Evolutionary conservation across 192 early-diverging fungal genomes (phyloP).

Genomic region (Entomortierella parvispora): DNA sequence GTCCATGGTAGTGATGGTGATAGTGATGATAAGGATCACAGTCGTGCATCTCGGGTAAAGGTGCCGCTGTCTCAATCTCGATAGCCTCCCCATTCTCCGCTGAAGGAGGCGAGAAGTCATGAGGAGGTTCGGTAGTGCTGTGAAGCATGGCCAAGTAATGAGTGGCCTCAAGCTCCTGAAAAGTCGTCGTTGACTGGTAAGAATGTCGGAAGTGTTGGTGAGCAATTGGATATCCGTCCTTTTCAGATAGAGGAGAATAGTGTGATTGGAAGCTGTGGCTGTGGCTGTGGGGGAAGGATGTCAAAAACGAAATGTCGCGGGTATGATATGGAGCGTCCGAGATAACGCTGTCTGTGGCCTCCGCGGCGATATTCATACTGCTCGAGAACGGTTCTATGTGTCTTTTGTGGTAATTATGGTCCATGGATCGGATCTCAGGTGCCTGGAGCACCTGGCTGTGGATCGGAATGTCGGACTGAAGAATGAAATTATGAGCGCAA

Average conservation of each 20-base stretch:
- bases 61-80: too few relatives aligned
- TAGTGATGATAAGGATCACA: neutral
- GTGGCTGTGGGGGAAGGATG: neutral
- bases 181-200: constrained; percentile 10
- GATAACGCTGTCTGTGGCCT: too few relatives aligned
- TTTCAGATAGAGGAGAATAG: too few relatives aligned
- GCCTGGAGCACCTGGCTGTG: constrained; percentile 23
- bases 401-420: constrained; percentile 3
- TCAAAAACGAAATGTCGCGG: neutral
- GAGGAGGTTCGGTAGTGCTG: neutral
- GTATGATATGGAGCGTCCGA: neutral
- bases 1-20: neutral
- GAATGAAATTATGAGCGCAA: neutral
- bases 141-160: constrained; percentile 3
- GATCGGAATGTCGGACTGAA: neutral
- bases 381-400: too few relatives aligned
- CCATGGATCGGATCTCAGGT: constrained; percentile 32
- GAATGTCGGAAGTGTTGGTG: constrained; percentile 15
- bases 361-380: too few relatives aligned
- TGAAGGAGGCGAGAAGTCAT: constrained; percentile 1
- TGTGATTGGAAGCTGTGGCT: neutral
- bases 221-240: neutral
- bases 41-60: too few relatives aligned
- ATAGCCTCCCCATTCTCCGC: too few relatives aligned
- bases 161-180: neutral